Evolutionary conservation across 2,329 filamentous ascomycete species (phyloP).

Genomic region (Hymenoscyphus linearis): DNA sequence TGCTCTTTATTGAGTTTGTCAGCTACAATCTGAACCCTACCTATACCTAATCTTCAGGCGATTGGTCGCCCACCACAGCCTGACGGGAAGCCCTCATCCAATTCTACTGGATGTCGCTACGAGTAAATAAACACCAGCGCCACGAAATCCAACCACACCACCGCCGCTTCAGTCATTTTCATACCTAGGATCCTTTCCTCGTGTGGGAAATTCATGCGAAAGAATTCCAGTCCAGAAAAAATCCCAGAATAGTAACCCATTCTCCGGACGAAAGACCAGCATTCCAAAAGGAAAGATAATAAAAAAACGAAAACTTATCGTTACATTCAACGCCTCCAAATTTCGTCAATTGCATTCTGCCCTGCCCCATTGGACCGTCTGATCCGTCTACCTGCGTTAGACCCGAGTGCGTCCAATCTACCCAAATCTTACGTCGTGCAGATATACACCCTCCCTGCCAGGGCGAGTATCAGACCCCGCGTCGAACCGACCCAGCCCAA

Average conservation of each 20-base stretch:
- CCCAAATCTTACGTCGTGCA: conserved; percentile 17
- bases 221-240: not conserved
- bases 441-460: conserved; percentile 8
- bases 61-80: not conserved
- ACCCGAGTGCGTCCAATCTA: not conserved
- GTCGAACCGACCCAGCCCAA: not conserved
- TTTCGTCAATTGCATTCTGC: too few species aligned
- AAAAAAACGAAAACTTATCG: conserved; percentile 5
- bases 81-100: too few species aligned
- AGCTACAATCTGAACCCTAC: too few species aligned
- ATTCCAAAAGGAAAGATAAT: too few species aligned
- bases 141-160: not conserved
- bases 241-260: not conserved
- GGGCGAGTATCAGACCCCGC: conserved; percentile 17
- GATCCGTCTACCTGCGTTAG: not conserved
- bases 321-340: not conserved
- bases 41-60: too few species aligned
- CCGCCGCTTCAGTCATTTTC: not conserved
- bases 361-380: not conserved
- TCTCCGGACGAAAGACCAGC: not conserved
- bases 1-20: not conserved
- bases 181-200: not conserved
- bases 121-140: not conserved
- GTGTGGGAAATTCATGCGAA: not conserved
- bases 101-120: too few species aligned